These are phyloP conservation scores for Cladophialophora carrionii DNA, from an alignment of 2,329 filamentous ascomycete species.

Conservation along the genomic window DNA sequence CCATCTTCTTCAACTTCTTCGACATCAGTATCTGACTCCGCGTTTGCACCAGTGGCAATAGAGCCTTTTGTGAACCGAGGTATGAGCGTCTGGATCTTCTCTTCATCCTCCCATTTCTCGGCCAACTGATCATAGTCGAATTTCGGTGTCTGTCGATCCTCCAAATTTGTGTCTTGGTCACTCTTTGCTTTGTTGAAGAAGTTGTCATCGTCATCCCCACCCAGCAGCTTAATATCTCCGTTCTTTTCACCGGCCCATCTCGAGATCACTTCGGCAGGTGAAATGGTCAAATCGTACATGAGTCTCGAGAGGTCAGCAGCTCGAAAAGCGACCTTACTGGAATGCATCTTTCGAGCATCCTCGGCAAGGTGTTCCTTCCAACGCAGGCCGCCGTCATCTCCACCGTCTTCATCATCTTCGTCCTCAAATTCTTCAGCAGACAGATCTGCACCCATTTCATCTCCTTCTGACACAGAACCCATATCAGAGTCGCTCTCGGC, in stretches of 20 bases:
- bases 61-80: conserved; percentile 74
- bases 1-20: conserved; percentile 60
- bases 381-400: conserved; percentile 70
- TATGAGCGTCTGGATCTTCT: conserved; percentile 74
- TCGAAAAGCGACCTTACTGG: conserved; percentile 71
- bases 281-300: conserved; percentile 83
- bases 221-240: conserved; percentile 59
- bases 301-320: conserved; percentile 80
- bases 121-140: conserved; percentile 82
- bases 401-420: conserved; percentile 50
- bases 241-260: conserved; percentile 76
- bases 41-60: conserved; percentile 60
- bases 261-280: conserved; percentile 72
- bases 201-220: conserved; percentile 68
- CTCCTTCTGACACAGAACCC: conserved; percentile 75
- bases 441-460: conserved; percentile 56
- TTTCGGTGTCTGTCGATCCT: conserved; percentile 77
- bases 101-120: conserved; percentile 79
- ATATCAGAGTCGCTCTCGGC: conserved; percentile 97
- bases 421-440: conserved; percentile 57
- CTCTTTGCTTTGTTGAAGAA: conserved; percentile 63
- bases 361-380: conserved; percentile 90
- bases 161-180: conserved; percentile 56
- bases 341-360: conserved; percentile 72
- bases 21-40: conserved; percentile 57